These are phyloP conservation scores for Cyclanthera cordifolia DNA, from an alignment of 306 rosid species.

Conservation along the genomic window DNA sequence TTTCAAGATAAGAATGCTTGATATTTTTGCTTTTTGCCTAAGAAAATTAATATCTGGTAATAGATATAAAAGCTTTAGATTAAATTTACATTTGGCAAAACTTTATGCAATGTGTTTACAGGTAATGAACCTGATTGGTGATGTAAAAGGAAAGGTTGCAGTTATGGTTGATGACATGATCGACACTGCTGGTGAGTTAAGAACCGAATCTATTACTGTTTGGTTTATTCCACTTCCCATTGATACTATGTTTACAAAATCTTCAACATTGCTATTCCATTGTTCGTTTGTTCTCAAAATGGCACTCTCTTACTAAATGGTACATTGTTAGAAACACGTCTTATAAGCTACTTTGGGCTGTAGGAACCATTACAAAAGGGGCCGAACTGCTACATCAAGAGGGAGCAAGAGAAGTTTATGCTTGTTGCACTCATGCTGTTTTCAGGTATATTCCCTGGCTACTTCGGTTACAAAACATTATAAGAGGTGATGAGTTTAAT, in stretches of 20 bases:
- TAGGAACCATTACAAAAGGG: slow-evolving; percentile 90
- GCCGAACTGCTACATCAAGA: slow-evolving; percentile 84
- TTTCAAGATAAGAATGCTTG: neutral
- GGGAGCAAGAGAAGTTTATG: slow-evolving; percentile 97
- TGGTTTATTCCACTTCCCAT: neutral
- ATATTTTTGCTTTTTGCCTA: neutral
- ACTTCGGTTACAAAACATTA: neutral
- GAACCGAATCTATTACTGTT: neutral
- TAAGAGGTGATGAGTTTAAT: no score
- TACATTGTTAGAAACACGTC: neutral
- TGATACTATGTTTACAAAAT: neutral
- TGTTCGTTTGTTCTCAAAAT: neutral
- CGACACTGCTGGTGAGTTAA: slow-evolving; percentile 79
- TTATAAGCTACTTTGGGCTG: neutral
- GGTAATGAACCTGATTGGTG: slow-evolving; percentile 98
- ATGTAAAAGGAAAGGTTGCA: slow-evolving; percentile 94
- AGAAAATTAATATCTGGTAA: neutral
- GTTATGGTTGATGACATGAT: slow-evolving; percentile 99
- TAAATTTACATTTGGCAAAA: neutral
- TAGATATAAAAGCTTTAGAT: neutral
- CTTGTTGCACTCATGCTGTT: slow-evolving; percentile 91
- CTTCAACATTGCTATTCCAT: neutral
- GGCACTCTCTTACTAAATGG: neutral
- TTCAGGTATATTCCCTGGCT: slow-evolving; percentile 34
- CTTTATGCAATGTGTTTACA: slow-evolving; percentile 16